Evolutionary conservation across 2,329 filamentous ascomycete genomes (phyloP).

Genomic region (Pseudogymnoascus sp.): DNA sequence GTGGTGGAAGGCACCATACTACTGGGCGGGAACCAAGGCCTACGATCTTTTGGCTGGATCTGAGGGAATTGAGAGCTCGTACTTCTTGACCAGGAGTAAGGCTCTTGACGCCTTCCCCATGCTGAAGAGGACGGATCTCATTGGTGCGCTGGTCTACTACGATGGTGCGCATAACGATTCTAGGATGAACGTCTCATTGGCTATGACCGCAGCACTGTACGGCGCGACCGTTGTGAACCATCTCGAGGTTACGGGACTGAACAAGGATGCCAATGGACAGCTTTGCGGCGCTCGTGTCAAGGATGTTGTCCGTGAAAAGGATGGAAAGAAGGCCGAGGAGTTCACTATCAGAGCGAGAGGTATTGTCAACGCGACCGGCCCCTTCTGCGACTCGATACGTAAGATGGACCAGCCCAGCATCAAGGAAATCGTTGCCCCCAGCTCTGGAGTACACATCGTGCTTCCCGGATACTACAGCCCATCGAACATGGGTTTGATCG

Average conservation of each 20-base stretch:
- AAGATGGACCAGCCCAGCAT: conserved; percentile 67
- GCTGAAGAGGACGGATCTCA: conserved; percentile 66
- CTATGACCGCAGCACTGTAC: conserved; percentile 74
- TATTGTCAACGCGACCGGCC: conserved; percentile 76
- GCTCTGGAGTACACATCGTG: conserved; percentile 74
- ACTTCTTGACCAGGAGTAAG: conserved; percentile 75
- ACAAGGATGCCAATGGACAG: conserved; percentile 61
- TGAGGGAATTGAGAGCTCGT: conserved; percentile 77
- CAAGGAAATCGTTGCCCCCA: conserved; percentile 70
- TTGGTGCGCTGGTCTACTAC: conserved; percentile 78
- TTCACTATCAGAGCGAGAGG: conserved; percentile 67
- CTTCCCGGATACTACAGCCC: conserved; percentile 77
- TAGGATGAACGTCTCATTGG: conserved; percentile 80
- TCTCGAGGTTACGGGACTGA: conserved; percentile 63
- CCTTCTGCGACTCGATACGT: conserved; percentile 73
- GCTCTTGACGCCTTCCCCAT: conserved; percentile 77
- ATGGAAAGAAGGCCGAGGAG: conserved; percentile 50
- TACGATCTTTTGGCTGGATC: conserved; percentile 76
- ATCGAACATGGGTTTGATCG: conserved; percentile 73
- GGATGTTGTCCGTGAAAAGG: conserved; percentile 55
- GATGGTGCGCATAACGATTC: conserved; percentile 84
- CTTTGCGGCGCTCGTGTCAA: conserved; percentile 63
- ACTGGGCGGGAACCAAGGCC: conserved; percentile 65
- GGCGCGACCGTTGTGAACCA: conserved; percentile 74
- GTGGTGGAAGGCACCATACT: conserved; percentile 67